phyloP scores from a whole-genome alignment of 2,329 filamentous ascomycete genomes.

The Scortechinia acanthostroma region DNA sequence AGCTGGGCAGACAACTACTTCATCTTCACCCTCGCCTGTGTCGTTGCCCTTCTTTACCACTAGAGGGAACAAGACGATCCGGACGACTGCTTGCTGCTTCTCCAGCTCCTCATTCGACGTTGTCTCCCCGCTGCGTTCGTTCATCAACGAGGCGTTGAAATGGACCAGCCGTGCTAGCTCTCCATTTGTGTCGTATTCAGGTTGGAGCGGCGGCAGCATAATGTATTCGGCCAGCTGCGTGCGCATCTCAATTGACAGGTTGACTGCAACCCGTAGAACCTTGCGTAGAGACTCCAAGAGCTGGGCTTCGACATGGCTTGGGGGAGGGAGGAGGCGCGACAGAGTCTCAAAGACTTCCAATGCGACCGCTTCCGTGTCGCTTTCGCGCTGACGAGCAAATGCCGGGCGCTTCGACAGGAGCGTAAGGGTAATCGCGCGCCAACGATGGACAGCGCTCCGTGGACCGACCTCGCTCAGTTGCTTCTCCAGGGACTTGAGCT shows the following conservation, averaged over 20 bases:
- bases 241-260: conserved; percentile 92
- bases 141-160: conserved; percentile 93
- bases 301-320: conserved; percentile 70
- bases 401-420: conserved; percentile 72
- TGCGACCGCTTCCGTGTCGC: conserved; percentile 92
- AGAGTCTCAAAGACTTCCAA: conserved; percentile 82
- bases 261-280: conserved; percentile 81
- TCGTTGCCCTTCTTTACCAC: conserved; percentile 96
- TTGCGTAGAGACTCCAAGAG: conserved; percentile 79
- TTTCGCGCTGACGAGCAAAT: conserved; percentile 77
- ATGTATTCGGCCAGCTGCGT: conserved; percentile 94
- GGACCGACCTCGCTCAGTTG: conserved; percentile 82
- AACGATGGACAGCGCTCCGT: conserved; percentile 82
- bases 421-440: conserved; percentile 91
- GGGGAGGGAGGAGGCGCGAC: conserved; percentile 78
- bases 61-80: conserved; percentile 88
- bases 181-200: conserved; percentile 88
- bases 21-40: conserved; percentile 75
- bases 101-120: conserved; percentile 75
- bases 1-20: conserved; percentile 83
- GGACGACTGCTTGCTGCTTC: conserved; percentile 68
- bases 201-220: conserved; percentile 91
- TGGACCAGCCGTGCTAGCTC: conserved; percentile 80
- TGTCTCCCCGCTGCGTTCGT: conserved; percentile 71
- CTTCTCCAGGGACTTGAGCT: conserved; percentile 93